Evolutionary conservation across 139 green algal genomes (phyloP).

Genomic region (Spirogloea muscicola): DNA sequence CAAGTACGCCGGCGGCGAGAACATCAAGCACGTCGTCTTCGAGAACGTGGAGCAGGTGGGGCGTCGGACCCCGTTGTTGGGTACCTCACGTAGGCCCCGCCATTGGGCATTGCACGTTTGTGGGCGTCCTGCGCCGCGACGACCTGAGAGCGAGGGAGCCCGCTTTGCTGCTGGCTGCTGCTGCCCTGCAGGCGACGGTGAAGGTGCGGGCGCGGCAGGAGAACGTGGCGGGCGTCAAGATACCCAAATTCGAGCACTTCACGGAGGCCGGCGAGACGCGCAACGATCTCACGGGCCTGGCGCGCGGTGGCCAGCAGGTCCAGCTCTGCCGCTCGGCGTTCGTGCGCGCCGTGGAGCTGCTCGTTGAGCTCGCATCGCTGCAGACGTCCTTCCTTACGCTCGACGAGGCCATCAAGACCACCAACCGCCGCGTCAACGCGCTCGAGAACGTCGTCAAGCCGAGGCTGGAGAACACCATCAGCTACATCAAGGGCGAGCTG

Average conservation of each 20-base stretch:
- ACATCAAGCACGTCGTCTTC: conserved; percentile 89
- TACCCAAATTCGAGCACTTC: conserved; percentile 81
- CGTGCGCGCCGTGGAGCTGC: conserved; percentile 75
- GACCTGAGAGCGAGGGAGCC: no score
- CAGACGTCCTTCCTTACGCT: conserved; percentile 97
- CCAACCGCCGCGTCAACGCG: conserved; percentile 95
- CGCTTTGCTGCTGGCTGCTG: no score
- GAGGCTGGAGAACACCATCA: conserved; percentile 95
- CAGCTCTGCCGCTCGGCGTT: conserved; percentile 55
- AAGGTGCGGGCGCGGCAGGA: conserved; percentile 62
- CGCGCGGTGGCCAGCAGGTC: conserved; percentile 87
- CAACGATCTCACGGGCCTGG: conserved; percentile 85
- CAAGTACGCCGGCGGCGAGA: conserved; percentile 89
- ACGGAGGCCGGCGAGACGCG: conserved; percentile 66
- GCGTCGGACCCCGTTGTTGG: conserved; percentile 17
- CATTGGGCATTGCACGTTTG: no score
- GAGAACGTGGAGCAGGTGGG: conserved; percentile 81
- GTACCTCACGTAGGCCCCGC: no score
- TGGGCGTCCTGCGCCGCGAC: no score
- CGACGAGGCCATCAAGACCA: conserved; percentile 94
- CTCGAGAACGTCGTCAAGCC: conserved; percentile 98
- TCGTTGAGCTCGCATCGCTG: conserved; percentile 92
- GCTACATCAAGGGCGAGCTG: conserved; percentile 98
- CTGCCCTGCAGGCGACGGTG: conserved; percentile 34
- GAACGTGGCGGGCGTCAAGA: conserved; percentile 96